These are phyloP conservation scores for Skeletonema grethae DNA, from an alignment of 108 stramenopile species.

Conservation along the genomic window DNA sequence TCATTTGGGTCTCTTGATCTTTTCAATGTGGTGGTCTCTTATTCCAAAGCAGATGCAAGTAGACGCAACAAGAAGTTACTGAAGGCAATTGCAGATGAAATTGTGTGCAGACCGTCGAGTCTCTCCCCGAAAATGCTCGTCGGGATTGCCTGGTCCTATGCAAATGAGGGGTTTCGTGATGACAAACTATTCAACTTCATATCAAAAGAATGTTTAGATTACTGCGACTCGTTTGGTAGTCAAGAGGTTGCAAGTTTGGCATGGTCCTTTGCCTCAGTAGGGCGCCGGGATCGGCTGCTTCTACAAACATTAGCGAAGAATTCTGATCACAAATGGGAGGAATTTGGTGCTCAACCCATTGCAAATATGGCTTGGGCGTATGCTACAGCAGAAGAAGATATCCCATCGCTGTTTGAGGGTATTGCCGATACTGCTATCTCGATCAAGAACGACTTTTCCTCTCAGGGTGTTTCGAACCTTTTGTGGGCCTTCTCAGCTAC, in stretches of 20 bases:
- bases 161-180: slow-evolving; percentile 14
- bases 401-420: slow-evolving; percentile 18
- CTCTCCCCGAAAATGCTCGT: slow-evolving; percentile 22
- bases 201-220: slow-evolving; percentile 1
- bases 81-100: slow-evolving; percentile 42
- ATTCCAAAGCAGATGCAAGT: slow-evolving; percentile 26
- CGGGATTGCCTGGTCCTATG: slow-evolving; percentile 38
- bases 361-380: slow-evolving; percentile 52
- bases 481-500: slow-evolving; percentile 45
- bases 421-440: slow-evolving; percentile 23
- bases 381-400: slow-evolving; percentile 31
- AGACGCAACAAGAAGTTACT: slow-evolving; percentile 17
- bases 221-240: slow-evolving; percentile 11
- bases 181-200: slow-evolving; percentile 21
- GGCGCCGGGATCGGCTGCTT: slow-evolving; percentile 13
- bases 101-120: slow-evolving; percentile 22
- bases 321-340: slow-evolving; percentile 19
- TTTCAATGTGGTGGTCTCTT: slow-evolving; percentile 43
- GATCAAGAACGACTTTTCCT: slow-evolving; percentile 26
- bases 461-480: slow-evolving; percentile 49
- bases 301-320: slow-evolving; percentile 31
- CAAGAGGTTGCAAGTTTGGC: slow-evolving; percentile 42
- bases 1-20: slow-evolving; percentile 22
- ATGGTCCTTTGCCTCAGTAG: slow-evolving; percentile 47
- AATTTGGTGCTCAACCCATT: slow-evolving; percentile 32